phyloP scores from a whole-genome alignment of 805 yeast species.

The Jamesozyma rosinii region DNA sequence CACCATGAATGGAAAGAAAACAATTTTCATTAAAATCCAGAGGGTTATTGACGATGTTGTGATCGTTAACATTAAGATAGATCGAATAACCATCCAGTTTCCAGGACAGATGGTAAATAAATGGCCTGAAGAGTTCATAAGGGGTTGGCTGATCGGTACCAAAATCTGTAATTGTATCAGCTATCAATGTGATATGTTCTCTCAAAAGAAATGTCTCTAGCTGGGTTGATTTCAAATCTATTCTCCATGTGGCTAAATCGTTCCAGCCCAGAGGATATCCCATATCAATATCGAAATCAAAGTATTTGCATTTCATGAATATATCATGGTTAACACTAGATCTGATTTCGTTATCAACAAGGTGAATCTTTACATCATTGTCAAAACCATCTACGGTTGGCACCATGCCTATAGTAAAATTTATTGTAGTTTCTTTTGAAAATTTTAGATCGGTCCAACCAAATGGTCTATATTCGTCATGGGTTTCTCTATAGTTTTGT shows the following conservation, averaged over 20 bases:
- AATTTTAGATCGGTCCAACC: constrained; percentile 85
- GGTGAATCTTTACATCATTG: constrained; percentile 37
- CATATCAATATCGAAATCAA: constrained; percentile 45
- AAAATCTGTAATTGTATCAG: constrained; percentile 72
- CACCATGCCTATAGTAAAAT: constrained; percentile 40
- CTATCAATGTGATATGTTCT: constrained; percentile 68
- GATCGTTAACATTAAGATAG: constrained; percentile 73
- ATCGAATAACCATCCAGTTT: constrained; percentile 46
- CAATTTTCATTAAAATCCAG: constrained; percentile 74
- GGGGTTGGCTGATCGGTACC: constrained; percentile 60
- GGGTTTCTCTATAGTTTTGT: constrained; percentile 26
- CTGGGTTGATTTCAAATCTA: constrained; percentile 43
- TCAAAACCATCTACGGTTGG: constrained; percentile 50
- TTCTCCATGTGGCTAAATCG: constrained; percentile 60
- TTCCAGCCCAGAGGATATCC: constrained; percentile 80
- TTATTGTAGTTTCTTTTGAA: constrained; percentile 42
- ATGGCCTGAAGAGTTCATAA: constrained; percentile 72
- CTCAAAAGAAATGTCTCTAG: constrained; percentile 59
- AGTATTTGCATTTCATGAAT: constrained; percentile 52
- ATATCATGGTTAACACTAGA: constrained; percentile 87
- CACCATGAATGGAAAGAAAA: constrained; percentile 66
- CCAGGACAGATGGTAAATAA: constrained; percentile 55
- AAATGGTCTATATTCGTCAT: constrained; percentile 51
- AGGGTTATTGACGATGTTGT: constrained; percentile 82
- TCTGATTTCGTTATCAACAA: constrained; percentile 53